A percentile compares a stretch with the other conserved stretches of the same genome.
These are phyloP conservation scores for Magnolia kwangsiensis DNA, from an alignment of 164 flowering plant species.

Conservation along the genomic window DNA sequence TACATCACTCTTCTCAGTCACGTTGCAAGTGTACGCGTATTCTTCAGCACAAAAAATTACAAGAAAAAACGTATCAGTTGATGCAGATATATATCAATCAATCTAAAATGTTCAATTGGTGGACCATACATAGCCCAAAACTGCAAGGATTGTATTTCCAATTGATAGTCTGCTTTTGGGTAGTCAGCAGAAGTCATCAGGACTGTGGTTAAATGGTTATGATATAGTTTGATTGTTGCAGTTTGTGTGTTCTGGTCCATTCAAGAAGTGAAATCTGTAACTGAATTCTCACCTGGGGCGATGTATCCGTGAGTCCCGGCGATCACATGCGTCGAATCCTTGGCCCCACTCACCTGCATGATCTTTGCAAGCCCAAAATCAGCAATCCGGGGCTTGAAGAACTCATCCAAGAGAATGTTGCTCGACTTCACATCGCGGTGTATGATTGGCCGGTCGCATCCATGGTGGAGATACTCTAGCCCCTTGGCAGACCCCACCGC, in stretches of 20 bases:
- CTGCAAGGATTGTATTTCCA: not conserved
- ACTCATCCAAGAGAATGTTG: constrained; percentile 52
- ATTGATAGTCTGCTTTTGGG: too few relatives aligned
- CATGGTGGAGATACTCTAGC: constrained; percentile 73
- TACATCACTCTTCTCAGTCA: constrained; percentile 67
- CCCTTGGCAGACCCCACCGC: constrained; percentile 77
- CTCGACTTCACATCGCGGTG: constrained; percentile 72
- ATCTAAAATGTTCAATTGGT: not conserved
- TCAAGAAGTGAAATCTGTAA: not conserved
- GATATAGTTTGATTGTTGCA: too few relatives aligned
- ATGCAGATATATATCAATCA: not conserved
- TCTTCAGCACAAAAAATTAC: constrained; percentile 32
- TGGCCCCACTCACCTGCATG: constrained; percentile 21
- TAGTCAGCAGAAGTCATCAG: not conserved
- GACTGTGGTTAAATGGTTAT: not conserved
- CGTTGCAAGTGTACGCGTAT: constrained; percentile 56
- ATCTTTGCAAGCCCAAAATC: constrained; percentile 68
- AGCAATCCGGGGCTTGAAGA: constrained; percentile 55
- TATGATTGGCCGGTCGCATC: constrained; percentile 50
- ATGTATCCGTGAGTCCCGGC: constrained; percentile 76
- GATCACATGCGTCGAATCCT: constrained; percentile 36
- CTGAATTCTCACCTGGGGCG: constrained; percentile 51
- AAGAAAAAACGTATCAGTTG: not conserved
- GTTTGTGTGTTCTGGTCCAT: too few relatives aligned
- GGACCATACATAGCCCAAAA: not conserved